Evolutionary conservation across 352 stramenopile genomes (phyloP), one percentile per base, ranked within the genome.

Genomic region (Phytopythium kandeliae): DNA sequence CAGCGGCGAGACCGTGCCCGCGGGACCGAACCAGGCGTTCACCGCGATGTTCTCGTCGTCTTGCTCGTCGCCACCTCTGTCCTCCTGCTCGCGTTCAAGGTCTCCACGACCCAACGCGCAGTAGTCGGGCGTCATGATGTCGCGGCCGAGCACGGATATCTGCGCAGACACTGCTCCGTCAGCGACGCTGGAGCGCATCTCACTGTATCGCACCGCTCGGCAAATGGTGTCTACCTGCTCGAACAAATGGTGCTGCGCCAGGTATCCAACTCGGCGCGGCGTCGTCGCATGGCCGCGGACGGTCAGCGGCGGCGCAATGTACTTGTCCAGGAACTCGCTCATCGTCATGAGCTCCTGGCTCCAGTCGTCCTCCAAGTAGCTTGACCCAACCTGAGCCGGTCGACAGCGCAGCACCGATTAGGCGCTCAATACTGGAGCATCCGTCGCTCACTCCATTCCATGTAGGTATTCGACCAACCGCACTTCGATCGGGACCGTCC

Each of bases 161-260:
- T 93, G 55, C 3, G 21, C 7, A 1, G 4, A 3, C 22, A 46
- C 6, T 12, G 22, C 5, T 6, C 13, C 19, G 40, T 46, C 10
- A 46, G 40, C 22, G 19, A 43, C 9, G 3, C n/a, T 9, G 35
- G 17, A 4, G 17, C 35, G 8, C 8, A 5, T 19, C 52, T 51
- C 41, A 57, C 25, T n/a, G n/a, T n/a, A n/a, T n/a, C n/a, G n/a
- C 10, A 31, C 8, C 1, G 11, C 12, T 37, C 40, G 41, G 34
- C 46, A 21, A 51, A 48, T n/a, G n/a, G n/a, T n/a, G n/a, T n/a
- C n/a, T 47, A 89, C 81, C 75, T 96, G 86, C 13, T 96, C 88
- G 60, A 97, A 96, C 28, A 97, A 76, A 49, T 87, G 71, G 37
- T 97, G 85, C 60, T 97, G 88, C 0, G 88, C 88, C 34, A 97